Conservation (phyloP, 768 basidiomycete genomes). For the Boletus rubroflammeus region DNA sequence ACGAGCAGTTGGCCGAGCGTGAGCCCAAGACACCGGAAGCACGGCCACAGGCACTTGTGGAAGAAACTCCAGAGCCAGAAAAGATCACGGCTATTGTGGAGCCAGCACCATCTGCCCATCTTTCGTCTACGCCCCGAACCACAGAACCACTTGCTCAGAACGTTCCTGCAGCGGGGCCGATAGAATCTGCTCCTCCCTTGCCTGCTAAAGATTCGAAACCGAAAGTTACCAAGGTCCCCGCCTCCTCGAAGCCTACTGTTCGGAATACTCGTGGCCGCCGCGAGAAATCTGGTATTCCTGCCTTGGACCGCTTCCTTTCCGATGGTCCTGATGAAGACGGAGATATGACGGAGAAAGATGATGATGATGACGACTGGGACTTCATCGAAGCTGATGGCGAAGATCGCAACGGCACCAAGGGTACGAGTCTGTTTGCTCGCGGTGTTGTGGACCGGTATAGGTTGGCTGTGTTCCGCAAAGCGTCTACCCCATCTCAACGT, state of each 20-base stretch:
- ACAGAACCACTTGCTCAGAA: constrained; percentile 8
- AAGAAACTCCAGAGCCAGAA: constrained; percentile 21
- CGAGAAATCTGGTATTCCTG: constrained; percentile 81
- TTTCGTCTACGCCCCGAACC: constrained; percentile 12
- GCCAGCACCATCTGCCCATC: constrained; percentile 11
- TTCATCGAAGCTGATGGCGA: constrained; percentile 82
- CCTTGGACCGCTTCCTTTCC: constrained; percentile 69
- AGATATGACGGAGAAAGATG: constrained; percentile 40
- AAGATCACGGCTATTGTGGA: constrained; percentile 11
- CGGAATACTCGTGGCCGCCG: constrained; percentile 46
- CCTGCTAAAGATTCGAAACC: constrained; percentile 33
- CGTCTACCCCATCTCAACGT: constrained; percentile 59
- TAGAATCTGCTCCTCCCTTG: constrained; percentile 26
- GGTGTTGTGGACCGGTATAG: constrained; percentile 88
- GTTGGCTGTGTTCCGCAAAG: constrained; percentile 81
- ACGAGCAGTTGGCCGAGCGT: constrained; percentile 40
- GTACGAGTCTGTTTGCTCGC: constrained; percentile 81
- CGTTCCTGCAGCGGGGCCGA: constrained; percentile 5
- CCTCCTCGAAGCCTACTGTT: constrained; percentile 13
- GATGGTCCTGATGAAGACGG: constrained; percentile 47
- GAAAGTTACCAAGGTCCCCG: constrained; percentile 22
- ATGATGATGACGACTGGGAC: constrained; percentile 91
- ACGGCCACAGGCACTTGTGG: constrained; percentile 37
- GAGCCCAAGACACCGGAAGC: constrained; percentile 82
- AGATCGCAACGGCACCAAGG: constrained; percentile 77